phyloP scores from a whole-genome alignment of 1,284 basidiomycete species.

The Sporisorium iseilematis-ciliati region DNA sequence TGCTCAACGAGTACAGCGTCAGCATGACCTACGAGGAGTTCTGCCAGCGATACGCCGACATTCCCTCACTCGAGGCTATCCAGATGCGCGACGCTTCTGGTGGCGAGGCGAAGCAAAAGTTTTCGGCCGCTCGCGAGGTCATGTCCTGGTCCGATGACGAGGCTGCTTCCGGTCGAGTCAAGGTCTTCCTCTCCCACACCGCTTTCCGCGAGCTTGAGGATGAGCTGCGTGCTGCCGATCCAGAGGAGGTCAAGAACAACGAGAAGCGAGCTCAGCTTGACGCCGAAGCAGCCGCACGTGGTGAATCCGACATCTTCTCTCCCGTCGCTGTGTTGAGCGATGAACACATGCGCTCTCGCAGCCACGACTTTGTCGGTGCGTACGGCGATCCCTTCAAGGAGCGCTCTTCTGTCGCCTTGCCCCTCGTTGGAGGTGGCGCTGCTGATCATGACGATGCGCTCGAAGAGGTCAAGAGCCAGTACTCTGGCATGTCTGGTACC shows the following conservation, averaged over 20 bases:
- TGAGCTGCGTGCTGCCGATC: constrained; percentile 76
- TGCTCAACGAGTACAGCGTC: constrained; percentile 72
- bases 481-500: constrained; percentile 46
- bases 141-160: constrained; percentile 80
- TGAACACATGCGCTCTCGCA: constrained; percentile 70
- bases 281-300: constrained; percentile 76
- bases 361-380: constrained; percentile 60
- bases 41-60: constrained; percentile 75
- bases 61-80: constrained; percentile 57
- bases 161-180: constrained; percentile 79
- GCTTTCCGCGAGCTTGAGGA: constrained; percentile 94
- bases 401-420: constrained; percentile 73
- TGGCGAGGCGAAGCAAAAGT: constrained; percentile 69
- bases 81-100: constrained; percentile 73
- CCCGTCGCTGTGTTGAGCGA: constrained; percentile 64
- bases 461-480: constrained; percentile 60
- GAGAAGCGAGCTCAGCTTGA: constrained; percentile 75
- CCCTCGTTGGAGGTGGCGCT: constrained; percentile 74
- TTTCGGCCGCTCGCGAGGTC: constrained; percentile 73
- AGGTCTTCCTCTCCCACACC: constrained; percentile 89
- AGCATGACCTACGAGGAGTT: constrained; percentile 90
- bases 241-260: constrained; percentile 75
- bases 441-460: constrained; percentile 30
- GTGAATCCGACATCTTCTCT: constrained; percentile 75
- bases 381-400: constrained; percentile 68